Percentiles rank a stretch among this genome's conserved stretches.
These are phyloP conservation scores for Harrya chromipes DNA, from an alignment of 768 basidiomycete species.

Conservation along the genomic window DNA sequence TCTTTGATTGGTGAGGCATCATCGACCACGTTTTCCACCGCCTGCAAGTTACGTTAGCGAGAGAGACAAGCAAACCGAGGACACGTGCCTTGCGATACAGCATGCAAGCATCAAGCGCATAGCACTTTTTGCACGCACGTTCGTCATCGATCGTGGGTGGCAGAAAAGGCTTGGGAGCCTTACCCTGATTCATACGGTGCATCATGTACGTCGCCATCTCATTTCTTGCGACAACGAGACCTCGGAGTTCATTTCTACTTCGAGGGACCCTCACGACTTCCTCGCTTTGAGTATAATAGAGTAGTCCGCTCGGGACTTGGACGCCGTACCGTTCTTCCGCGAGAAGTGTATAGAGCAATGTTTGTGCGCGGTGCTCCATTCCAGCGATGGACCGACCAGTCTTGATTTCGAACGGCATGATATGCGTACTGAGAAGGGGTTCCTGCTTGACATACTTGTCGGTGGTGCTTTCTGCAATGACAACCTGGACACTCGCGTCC, in stretches of 20 bases:
- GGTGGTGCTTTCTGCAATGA: constrained; percentile 48
- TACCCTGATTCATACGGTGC: constrained; percentile 38
- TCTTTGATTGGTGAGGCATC: constrained; percentile 54
- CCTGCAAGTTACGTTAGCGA: constrained; percentile 37
- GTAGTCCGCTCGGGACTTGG: constrained; percentile 74
- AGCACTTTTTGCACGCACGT: constrained; percentile 77
- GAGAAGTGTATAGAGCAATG: constrained; percentile 92
- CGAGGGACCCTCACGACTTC: constrained; percentile 82
- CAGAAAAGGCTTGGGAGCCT: constrained; percentile 55
- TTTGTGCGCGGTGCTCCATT: constrained; percentile 96
- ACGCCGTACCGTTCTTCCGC: constrained; percentile 88
- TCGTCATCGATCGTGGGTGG: constrained; percentile 87
- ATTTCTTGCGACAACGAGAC: constrained; percentile 78
- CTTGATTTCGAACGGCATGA: constrained; percentile 91
- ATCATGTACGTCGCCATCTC: constrained; percentile 79
- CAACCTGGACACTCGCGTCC: constrained; percentile 80
- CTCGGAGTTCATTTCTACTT: constrained; percentile 78
- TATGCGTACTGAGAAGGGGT: constrained; percentile 23
- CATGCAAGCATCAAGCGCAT: constrained; percentile 84
- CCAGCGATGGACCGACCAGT: constrained; percentile 76
- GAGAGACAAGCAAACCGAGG: not conserved
- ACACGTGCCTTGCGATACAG: constrained; percentile 77
- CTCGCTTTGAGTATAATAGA: constrained; percentile 93
- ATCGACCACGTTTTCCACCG: constrained; percentile 64
- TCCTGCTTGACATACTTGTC: constrained; percentile 17